These are phyloP conservation scores for Myriosclerotinia curreyana DNA, from an alignment of 2,329 filamentous ascomycete species.

Conservation along the genomic window DNA sequence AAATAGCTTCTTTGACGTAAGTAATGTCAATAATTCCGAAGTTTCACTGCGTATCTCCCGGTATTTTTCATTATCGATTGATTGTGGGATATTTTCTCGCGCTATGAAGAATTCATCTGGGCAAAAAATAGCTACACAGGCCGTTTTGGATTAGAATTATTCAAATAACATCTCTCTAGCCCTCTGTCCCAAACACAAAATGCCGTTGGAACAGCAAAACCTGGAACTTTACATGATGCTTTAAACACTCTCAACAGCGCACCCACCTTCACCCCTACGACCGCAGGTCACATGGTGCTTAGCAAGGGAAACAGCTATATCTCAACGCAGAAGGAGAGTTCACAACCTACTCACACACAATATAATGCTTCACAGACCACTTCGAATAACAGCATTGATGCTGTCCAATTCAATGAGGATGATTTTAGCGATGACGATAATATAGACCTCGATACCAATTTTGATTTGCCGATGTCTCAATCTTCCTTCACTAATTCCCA, in stretches of 20 bases:
- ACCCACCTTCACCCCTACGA: neutral
- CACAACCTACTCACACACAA: neutral
- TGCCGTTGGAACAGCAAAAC: neutral
- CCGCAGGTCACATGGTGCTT: neutral
- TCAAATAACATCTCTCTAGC: neutral
- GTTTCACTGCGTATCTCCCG: neutral
- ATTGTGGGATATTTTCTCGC: neutral
- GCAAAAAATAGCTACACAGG: neutral
- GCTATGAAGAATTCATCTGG: too few species aligned
- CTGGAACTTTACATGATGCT: neutral
- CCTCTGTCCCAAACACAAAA: neutral
- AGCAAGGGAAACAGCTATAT: neutral
- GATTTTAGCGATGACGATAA: slow-evolving; percentile 9
- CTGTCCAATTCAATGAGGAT: neutral
- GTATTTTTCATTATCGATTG: neutral
- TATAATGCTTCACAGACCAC: neutral
- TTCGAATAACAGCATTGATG: neutral
- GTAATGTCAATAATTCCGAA: neutral
- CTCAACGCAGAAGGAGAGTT: neutral
- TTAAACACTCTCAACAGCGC: neutral
- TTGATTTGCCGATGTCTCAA: slow-evolving; percentile 1
- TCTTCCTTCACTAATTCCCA: neutral
- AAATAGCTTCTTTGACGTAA: neutral
- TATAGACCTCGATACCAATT: slow-evolving; percentile 1
- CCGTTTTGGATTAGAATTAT: neutral